A percentile compares a stretch with the other conserved stretches of the same genome.
Conservation (phyloP, 2,329 filamentous ascomycete species). For the Aspergillus clavatus region DNA sequence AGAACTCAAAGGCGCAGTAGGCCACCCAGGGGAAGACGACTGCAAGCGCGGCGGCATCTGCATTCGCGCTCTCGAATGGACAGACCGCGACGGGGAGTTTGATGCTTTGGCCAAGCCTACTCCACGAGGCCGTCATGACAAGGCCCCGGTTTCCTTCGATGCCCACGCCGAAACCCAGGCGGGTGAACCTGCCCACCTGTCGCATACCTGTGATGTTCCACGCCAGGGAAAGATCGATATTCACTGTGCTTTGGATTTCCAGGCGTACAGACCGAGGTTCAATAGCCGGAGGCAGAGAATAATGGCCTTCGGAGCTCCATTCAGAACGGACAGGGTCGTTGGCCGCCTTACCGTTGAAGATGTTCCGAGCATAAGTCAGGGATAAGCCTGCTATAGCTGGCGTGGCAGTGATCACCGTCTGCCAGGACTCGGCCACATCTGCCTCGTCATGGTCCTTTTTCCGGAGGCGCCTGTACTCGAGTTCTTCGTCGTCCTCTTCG, state of each 20-base stretch:
- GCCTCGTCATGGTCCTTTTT: slow-evolving; percentile 17
- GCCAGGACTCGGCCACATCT: slow-evolving; percentile 32
- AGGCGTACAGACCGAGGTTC: slow-evolving; percentile 32
- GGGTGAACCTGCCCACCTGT: slow-evolving; percentile 35
- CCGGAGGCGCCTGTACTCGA: slow-evolving; percentile 3
- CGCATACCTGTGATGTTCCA: slow-evolving; percentile 37
- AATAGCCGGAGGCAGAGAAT: slow-evolving; percentile 25
- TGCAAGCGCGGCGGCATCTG: slow-evolving; percentile 32
- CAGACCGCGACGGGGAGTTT: slow-evolving; percentile 37
- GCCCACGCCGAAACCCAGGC: slow-evolving; percentile 37
- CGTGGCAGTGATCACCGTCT: slow-evolving; percentile 25
- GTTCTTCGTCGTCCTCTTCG: slow-evolving; percentile 16
- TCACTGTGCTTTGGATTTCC: slow-evolving; percentile 27
- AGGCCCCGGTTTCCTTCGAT: slow-evolving; percentile 33
- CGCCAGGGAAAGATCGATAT: slow-evolving; percentile 24
- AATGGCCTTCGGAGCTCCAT: slow-evolving; percentile 40
- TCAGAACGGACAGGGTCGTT: slow-evolving; percentile 33
- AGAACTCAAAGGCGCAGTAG: slow-evolving; percentile 41
- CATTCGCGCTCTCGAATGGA: slow-evolving; percentile 29
- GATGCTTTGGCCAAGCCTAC: slow-evolving; percentile 37
- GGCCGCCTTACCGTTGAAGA: slow-evolving; percentile 33
- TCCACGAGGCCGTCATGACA: slow-evolving; percentile 38
- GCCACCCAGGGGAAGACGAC: slow-evolving; percentile 36
- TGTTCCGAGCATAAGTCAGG: slow-evolving; percentile 33
- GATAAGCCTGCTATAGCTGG: slow-evolving; percentile 27